phyloP scores from a whole-genome alignment of 768 basidiomycete species.

The Thelephora ganbajun region DNA sequence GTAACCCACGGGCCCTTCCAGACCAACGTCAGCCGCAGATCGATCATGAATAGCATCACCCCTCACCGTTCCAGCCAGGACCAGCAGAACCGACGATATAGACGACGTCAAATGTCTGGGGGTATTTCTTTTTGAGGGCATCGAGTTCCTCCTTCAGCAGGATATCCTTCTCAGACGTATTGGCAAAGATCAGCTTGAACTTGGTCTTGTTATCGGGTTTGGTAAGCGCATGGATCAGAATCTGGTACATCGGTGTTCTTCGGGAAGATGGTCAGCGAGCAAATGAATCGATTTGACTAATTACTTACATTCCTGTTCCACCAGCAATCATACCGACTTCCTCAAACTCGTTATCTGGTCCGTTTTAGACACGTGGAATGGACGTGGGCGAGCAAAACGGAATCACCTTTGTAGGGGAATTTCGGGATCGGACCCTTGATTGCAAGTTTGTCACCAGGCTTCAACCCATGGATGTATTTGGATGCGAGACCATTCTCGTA shows the following conservation, averaged over 20 bases:
- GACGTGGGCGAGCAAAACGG: too few species aligned
- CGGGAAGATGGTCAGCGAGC: not conserved
- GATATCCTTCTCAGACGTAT: conserved; percentile 83
- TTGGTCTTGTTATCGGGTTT: conserved; percentile 82
- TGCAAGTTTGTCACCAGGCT: conserved; percentile 67
- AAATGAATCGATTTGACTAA: not conserved
- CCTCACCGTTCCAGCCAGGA: conserved; percentile 42
- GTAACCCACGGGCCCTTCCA: conserved; percentile 54
- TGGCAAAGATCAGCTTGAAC: conserved; percentile 85
- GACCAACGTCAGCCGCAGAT: not conserved
- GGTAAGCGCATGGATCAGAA: conserved; percentile 59
- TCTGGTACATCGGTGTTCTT: conserved; percentile 76
- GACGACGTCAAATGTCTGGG: conserved; percentile 63
- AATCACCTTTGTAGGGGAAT: conserved; percentile 68
- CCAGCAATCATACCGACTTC: conserved; percentile 85
- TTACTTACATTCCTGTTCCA: conserved; percentile 76
- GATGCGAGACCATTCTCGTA: conserved; percentile 76
- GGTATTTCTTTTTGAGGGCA: conserved; percentile 49
- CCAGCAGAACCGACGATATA: conserved; percentile 77
- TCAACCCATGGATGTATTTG: conserved; percentile 67
- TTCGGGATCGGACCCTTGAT: conserved; percentile 91
- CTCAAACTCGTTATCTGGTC: conserved; percentile 65
- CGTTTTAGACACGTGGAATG: not conserved
- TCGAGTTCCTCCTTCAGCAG: conserved; percentile 73
- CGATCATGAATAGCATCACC: not conserved